These are phyloP conservation scores for Colletotrichum aenigma DNA, from an alignment of 2,329 filamentous ascomycete genomes.

Conservation along the genomic window DNA sequence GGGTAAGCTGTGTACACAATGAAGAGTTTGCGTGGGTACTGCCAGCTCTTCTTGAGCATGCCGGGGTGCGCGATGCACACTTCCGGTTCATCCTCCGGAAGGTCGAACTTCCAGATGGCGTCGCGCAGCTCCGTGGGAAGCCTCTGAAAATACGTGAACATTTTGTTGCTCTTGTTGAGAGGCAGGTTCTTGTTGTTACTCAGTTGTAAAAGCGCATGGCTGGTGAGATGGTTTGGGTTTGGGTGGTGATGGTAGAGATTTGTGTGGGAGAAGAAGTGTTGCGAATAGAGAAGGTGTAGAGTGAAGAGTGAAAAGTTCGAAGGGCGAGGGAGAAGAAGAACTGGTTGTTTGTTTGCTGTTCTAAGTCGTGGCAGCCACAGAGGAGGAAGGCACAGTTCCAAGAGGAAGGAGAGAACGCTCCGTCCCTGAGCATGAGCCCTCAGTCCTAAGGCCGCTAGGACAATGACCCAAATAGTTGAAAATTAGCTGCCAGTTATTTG, in stretches of 20 bases:
- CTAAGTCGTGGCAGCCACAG: not conserved
- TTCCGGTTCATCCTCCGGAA: not conserved
- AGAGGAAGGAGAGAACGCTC: not conserved
- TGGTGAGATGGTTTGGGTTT: not conserved
- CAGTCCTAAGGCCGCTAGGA: not conserved
- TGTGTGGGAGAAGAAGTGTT: not conserved
- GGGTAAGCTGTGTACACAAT: conserved; percentile 1
- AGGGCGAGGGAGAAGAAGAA: not conserved
- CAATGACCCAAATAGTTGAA: not conserved
- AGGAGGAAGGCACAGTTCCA: not conserved
- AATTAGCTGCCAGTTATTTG: not conserved
- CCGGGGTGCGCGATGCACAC: not conserved
- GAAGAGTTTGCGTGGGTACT: not conserved
- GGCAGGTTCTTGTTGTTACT: not conserved
- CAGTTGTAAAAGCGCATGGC: not conserved
- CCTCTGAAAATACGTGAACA: not conserved
- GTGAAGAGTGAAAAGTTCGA: not conserved
- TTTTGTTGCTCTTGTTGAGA: not conserved
- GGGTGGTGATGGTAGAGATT: not conserved
- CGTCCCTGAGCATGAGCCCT: not conserved
- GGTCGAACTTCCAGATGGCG: not conserved
- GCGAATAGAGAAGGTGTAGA: not conserved
- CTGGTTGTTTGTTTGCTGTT: not conserved
- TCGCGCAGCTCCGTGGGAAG: not conserved
- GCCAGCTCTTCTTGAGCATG: not conserved